Base-by-base conservation (phyloP, 495 filamentous ascomycete genomes). In the Aspergillus nidulans region DNA sequence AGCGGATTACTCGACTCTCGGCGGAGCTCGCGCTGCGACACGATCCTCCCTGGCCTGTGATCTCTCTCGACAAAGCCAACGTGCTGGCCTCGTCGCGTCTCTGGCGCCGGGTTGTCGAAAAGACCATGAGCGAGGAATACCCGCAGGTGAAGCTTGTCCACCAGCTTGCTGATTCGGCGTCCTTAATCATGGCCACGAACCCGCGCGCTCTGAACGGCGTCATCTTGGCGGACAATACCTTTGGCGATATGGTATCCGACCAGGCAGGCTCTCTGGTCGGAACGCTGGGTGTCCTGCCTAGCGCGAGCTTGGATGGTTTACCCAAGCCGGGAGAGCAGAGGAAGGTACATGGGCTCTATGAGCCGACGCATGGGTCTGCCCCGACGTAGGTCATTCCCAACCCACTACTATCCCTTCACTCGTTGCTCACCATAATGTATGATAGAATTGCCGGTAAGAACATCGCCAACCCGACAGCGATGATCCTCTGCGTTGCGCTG, bases 401-500 rank as follows among this genome's bases (percentile, higher is more conserved):
- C 19, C 39, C 32, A 4, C 51, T 28, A 5, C 30, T 18, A 44
- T n/a, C 30, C 16, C 19, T 52, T 26, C 34, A 28, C 4, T 32
- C n/a, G 34, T 2, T 30, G 20, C 3, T 13, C 25, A 20, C 23
- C 15, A 12, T 41, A 40, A 40, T 30, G 19, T 4, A 15, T 15
- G 13, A 19, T 46, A 68, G 66, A 10, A 74, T 74, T 41, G 70
- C 71, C 9, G 70, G 70, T 9, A 54, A 65, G 49, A 70, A 74
- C 24, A 65, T 73, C 26, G 71, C 69, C 3, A 91, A 91, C 68
- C 87, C 87, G 6, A 73, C 88, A 26, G 91, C 89, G 21, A 89
- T 89, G 62, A 89, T 96, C 53, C 81, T 96, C 7, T 92, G 88
- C 4, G 85, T 92, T 20, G 90, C 89, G 56, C 89, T 96, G 86